Conservation (phyloP, 441 rosid species). For the Gossypium laxum region DNA sequence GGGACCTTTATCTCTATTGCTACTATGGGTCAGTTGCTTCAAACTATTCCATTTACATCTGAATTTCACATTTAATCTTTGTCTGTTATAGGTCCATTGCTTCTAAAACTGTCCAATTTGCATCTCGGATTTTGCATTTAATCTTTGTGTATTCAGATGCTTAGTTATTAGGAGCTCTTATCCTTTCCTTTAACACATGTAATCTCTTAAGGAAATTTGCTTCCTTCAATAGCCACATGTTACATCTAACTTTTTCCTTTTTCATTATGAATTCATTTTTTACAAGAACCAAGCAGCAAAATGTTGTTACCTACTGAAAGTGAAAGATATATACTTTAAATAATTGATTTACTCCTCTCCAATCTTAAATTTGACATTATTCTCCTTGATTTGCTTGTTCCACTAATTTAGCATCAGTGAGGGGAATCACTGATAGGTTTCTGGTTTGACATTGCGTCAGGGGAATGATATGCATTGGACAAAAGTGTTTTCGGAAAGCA, state of each 20-base stretch:
- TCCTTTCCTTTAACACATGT: not conserved
- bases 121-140: not conserved
- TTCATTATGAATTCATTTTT: not conserved
- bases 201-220: not conserved
- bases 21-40: constrained; percentile 78
- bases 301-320: not conserved
- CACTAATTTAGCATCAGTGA: not conserved
- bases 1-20: constrained; percentile 76
- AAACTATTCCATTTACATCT: not conserved
- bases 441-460: constrained; percentile 31
- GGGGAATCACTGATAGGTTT: constrained; percentile 18
- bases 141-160: not conserved
- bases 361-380: not conserved
- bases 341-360: not conserved
- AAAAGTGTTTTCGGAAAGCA: constrained; percentile 66
- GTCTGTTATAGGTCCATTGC: not conserved
- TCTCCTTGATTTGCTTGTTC: constrained; percentile 8
- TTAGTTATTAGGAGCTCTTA: not conserved
- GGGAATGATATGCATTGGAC: constrained; percentile 93
- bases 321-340: not conserved
- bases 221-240: not conserved
- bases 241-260: not conserved
- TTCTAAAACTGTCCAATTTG: constrained; percentile 11
- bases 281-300: not conserved
- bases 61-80: not conserved